Evolutionary conservation across 2,329 filamentous ascomycete genomes (phyloP).

Genomic region (Trichoderma sp.): DNA sequence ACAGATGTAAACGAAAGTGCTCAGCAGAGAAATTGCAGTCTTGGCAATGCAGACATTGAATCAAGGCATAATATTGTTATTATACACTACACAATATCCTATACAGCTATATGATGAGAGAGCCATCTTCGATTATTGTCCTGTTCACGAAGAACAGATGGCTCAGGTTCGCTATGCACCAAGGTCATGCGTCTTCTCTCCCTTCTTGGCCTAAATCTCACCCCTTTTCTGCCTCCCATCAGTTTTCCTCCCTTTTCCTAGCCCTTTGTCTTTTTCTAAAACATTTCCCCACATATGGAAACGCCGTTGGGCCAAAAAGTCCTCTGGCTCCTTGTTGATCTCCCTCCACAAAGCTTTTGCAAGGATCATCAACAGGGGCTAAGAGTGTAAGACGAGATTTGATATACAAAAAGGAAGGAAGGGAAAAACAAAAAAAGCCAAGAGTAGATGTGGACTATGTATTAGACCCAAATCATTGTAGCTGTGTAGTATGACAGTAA

Average conservation of each 20-base stretch:
- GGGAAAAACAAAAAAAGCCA: not conserved
- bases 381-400: not conserved
- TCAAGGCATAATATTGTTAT: slow-evolving; percentile 30
- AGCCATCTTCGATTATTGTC: slow-evolving; percentile 3
- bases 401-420: not conserved
- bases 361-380: not conserved
- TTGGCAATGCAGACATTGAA: not conserved
- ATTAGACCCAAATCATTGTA: slow-evolving; percentile 24
- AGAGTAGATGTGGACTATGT: not conserved
- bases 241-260: not conserved
- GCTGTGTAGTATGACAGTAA: not conserved
- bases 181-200: slow-evolving; percentile 11
- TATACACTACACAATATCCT: slow-evolving; percentile 36
- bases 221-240: not conserved
- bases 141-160: slow-evolving; percentile 5
- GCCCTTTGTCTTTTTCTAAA: not conserved
- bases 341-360: not conserved
- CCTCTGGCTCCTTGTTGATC: not conserved
- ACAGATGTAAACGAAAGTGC: not conserved
- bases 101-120: slow-evolving; percentile 33
- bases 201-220: not conserved
- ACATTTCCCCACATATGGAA: not conserved
- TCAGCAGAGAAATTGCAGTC: not conserved
- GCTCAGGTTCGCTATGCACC: slow-evolving; percentile 17
- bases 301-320: not conserved